Base-by-base conservation (phyloP, 164 flowering plant species). In the Chimonanthus salicifolius region DNA sequence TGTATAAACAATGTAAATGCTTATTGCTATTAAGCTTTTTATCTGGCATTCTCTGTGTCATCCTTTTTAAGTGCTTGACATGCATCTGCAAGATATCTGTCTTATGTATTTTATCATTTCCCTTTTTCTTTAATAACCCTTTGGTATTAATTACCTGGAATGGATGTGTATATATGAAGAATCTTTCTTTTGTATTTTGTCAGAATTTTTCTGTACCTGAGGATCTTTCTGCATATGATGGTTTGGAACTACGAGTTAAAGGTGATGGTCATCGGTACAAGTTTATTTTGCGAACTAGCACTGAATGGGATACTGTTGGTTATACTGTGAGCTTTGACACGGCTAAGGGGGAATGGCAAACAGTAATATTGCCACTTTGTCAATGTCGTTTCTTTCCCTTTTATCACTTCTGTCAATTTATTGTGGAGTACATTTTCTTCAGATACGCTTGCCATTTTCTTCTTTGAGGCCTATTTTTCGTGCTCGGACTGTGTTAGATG, bases 301-400 rank as follows among this genome's bases (percentile, higher is more conserved):
- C 80, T 80, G 97, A 95, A 20, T 95, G 99, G 99, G 99, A 95
- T 79, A 89, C 98, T 47, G 85, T 95, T 51, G 99, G 97, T 7
- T 95, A 95, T 76, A 95, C 98, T 10, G 78, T 83, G 50, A 74
- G 91, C 74, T 95, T 95, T 82, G 96, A 93, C 88, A 93, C 99
- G 45, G 80, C 78, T 3, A 83, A 78, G 68, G 94, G 86, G 63
- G 86, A 87, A 75, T 95, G 99, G 99, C 98, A 93, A 74, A 85
- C 91, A 20, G 99, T 95, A 75, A 21, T 76, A 70, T 63, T 43
- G 45, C 64, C 4, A 18, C 54, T 68, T 13, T 3, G 33, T 49
- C 66, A 43, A 58, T 71, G 5, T n/a, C 5, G 7, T 71, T 46
- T 65, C 4, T 5, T 66, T 49, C 20, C 33, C 33, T 4, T n/a